phyloP scores from a whole-genome alignment of 1,284 basidiomycete species.

The Anthracocystis panici-leucophaei region DNA sequence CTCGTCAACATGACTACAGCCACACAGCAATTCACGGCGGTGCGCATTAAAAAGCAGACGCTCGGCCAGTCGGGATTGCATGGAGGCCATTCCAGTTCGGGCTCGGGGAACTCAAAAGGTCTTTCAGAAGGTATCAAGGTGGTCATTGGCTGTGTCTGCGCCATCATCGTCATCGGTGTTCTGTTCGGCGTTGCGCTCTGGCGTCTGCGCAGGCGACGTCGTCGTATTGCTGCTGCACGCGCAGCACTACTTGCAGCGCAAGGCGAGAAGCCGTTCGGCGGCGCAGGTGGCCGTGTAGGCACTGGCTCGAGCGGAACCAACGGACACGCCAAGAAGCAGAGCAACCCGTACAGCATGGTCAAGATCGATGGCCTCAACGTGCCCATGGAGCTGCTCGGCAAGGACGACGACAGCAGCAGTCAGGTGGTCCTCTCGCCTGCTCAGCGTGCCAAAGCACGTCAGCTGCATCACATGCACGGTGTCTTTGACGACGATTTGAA shows the following conservation, averaged over 20 bases:
- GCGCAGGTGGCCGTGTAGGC: neutral
- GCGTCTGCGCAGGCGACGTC: conserved; percentile 42
- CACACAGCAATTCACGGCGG: conserved; percentile 55
- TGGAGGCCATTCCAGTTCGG: conserved; percentile 21
- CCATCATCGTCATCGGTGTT: conserved; percentile 52
- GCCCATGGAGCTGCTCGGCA: conserved; percentile 44
- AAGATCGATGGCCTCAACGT: conserved; percentile 47
- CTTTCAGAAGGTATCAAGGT: conserved; percentile 61
- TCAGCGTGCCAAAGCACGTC: conserved; percentile 52
- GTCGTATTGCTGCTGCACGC: conserved; percentile 40
- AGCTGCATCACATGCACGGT: conserved; percentile 55
- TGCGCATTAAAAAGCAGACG: conserved; percentile 57
- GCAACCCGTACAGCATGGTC: conserved; percentile 43
- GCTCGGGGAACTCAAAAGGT: conserved; percentile 40
- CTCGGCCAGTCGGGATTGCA: conserved; percentile 50
- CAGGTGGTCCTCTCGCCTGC: conserved; percentile 46
- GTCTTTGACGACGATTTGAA: conserved; percentile 53
- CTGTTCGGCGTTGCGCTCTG: conserved; percentile 55
- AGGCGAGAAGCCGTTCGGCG: conserved; percentile 29
- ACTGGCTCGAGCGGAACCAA: conserved; percentile 13
- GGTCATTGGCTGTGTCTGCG: conserved; percentile 54
- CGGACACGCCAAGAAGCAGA: conserved; percentile 46
- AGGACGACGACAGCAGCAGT: conserved; percentile 52
- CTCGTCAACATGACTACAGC: conserved; percentile 55
- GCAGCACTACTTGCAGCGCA: conserved; percentile 32